phyloP scores from a whole-genome alignment of 2,329 filamentous ascomycete species.

The Pseudogymnoascus sp. region DNA sequence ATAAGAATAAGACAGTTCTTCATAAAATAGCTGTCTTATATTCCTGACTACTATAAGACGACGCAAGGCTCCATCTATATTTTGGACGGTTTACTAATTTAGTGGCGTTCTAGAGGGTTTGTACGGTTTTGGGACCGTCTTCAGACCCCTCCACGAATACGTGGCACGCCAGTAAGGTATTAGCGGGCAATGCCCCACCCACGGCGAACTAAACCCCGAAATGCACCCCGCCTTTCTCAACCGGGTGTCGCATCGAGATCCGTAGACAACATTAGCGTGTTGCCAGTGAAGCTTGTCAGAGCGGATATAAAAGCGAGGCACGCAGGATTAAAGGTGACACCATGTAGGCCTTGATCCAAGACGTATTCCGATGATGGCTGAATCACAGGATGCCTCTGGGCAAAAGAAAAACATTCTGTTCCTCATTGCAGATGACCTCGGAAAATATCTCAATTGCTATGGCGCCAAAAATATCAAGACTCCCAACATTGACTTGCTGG shows the following conservation, averaged over 20 bases:
- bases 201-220: not conserved
- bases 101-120: too few species aligned
- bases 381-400: not conserved
- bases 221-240: not conserved
- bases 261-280: not conserved
- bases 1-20: too few species aligned
- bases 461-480: constrained; percentile 28
- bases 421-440: constrained; percentile 37
- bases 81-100: too few species aligned
- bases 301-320: not conserved
- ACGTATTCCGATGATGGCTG: not conserved
- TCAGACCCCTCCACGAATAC: too few species aligned
- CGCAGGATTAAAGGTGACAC: not conserved
- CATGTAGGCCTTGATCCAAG: not conserved
- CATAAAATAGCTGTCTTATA: too few species aligned
- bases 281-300: not conserved
- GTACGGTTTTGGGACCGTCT: too few species aligned
- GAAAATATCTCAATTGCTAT: constrained; percentile 32
- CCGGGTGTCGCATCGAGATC: not conserved
- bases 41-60: too few species aligned
- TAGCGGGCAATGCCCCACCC: not conserved
- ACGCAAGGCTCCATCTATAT: too few species aligned
- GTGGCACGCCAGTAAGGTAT: not conserved
- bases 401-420: constrained; percentile 30
- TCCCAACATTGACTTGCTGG: constrained; percentile 35